Evolutionary conservation across 345 rosid species (phyloP).

Genomic region (Acer negundo): DNA sequence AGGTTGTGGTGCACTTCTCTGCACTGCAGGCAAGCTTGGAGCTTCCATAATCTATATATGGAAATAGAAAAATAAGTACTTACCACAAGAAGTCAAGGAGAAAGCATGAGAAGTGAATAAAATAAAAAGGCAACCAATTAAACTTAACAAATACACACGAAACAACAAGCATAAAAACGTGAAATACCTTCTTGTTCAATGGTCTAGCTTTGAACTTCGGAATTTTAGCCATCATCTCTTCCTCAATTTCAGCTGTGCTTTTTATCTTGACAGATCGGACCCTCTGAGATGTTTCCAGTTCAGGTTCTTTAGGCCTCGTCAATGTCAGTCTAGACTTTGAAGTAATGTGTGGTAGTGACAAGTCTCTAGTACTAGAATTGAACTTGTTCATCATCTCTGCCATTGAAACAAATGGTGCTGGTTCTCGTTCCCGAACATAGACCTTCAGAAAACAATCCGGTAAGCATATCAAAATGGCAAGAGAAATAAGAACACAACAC

Average conservation of each 20-base stretch:
- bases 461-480: neutral
- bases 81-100: neutral
- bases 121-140: neutral
- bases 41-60: slow-evolving; percentile 68
- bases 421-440: slow-evolving; percentile 64
- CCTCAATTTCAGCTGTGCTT: slow-evolving; percentile 95
- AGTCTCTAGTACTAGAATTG: slow-evolving; percentile 80
- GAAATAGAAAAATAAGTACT: neutral
- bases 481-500: slow-evolving; percentile 1
- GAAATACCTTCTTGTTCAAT: slow-evolving; percentile 83
- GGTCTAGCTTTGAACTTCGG: slow-evolving; percentile 98
- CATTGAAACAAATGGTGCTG: slow-evolving; percentile 57
- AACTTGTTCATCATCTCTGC: slow-evolving; percentile 93
- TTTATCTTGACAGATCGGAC: slow-evolving; percentile 72
- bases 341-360: slow-evolving; percentile 49
- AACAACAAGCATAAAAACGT: neutral
- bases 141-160: slow-evolving; percentile 5
- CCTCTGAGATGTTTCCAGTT: slow-evolving; percentile 85
- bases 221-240: slow-evolving; percentile 95
- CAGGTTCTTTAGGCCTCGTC: slow-evolving; percentile 96
- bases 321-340: slow-evolving; percentile 68
- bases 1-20: slow-evolving; percentile 73
- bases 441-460: slow-evolving; percentile 35
- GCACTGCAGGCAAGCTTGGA: slow-evolving; percentile 59
- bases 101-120: slow-evolving; percentile 6